Conservation (phyloP, 208 protist genomes). For the Angomonas deanei region DNA sequence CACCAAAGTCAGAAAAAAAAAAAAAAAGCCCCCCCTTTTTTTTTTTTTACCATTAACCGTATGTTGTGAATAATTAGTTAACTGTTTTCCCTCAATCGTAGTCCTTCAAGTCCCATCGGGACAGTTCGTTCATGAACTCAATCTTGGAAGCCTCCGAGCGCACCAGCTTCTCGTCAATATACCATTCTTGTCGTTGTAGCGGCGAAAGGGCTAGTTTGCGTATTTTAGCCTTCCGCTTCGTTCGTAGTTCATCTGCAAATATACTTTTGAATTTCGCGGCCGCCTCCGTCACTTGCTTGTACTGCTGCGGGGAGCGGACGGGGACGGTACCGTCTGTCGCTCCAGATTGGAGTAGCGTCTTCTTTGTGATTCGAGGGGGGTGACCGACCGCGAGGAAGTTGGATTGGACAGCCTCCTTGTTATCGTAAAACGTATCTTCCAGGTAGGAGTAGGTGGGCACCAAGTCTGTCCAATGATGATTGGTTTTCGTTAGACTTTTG, state of each 20-base stretch:
- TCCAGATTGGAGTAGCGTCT: no score
- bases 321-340: background rate
- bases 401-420: background rate
- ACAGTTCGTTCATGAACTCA: constrained; percentile 74
- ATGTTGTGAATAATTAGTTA: background rate
- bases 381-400: constrained; percentile 73
- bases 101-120: constrained; percentile 66
- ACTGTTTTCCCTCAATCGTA: constrained; percentile 29
- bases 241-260: constrained; percentile 61
- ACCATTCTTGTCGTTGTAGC: constrained; percentile 75
- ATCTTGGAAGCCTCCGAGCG: constrained; percentile 65
- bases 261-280: constrained; percentile 14
- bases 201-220: constrained; percentile 65
- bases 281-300: background rate
- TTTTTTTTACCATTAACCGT: background rate
- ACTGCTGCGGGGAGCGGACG: background rate
- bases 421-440: constrained; percentile 56
- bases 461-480: constrained; percentile 70
- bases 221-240: constrained; percentile 34
- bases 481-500: constrained; percentile 18
- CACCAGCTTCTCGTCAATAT: constrained; percentile 79
- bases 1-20: no score
- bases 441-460: constrained; percentile 71
- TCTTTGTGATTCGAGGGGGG: constrained; percentile 12
- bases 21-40: no score